Evolutionary conservation across 2,329 filamentous ascomycete genomes (phyloP), one percentile per base, ranked within the genome.

Genomic region (Aspergillus fructus): DNA sequence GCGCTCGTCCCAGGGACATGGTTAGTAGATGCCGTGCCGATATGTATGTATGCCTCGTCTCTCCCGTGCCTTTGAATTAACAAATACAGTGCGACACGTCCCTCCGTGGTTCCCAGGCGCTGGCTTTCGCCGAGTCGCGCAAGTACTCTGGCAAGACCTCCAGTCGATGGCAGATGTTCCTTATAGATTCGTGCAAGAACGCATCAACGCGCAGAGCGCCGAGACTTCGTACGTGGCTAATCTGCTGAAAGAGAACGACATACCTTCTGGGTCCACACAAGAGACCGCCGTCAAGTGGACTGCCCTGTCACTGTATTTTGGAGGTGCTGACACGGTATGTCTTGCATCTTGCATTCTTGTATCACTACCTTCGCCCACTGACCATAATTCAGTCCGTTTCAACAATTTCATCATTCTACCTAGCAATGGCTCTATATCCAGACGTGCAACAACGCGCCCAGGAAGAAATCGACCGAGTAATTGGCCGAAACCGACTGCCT

Each of bases 51-150:
- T 21, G 4, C 21, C 3, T 21, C 21, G 21, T 21, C 21, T 3
- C 21, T 21, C 21, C 21, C 21, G 21, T 21, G 21, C 3, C 1
- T 21, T 2, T 5, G 8, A 15, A 19, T 51, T 62, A 15, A 59
- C 37, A 12, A 50, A 21, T 8, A 13, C 9, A 63, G 61, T 63
- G 11, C 53, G 24, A 39, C 19, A 58, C 33, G 7, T 62, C 15
- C 61, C 59, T 2, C 13, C 49, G 23, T 80, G 79, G 76, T 63
- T 78, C 12, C 79, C 78, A 3, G 79, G 79, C 0, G 72, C 75
- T 5, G 65, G 62, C 2, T 82, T 80, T 68, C 76, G 77, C 48
- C 55, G 64, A 6, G 76, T 64, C 1, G 79, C 78, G 0, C 68
- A 50, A 71, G 15, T 33, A 61, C 1, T 78, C 71, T 64, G 67